These are phyloP conservation scores for Rhizopogon sp. DNA, from an alignment of 768 basidiomycete species.

Conservation along the genomic window DNA sequence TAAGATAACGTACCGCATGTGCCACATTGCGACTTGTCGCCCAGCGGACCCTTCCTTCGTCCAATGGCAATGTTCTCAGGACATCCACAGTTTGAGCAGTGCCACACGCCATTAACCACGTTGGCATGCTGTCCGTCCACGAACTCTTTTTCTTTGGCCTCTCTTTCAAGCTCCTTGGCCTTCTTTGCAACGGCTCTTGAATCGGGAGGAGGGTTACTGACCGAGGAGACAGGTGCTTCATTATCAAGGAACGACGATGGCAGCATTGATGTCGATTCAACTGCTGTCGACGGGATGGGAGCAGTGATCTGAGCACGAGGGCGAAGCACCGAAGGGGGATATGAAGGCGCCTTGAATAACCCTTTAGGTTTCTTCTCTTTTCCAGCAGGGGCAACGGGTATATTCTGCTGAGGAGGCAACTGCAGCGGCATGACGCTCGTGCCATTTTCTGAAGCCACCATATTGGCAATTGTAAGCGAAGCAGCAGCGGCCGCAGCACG, in stretches of 20 bases:
- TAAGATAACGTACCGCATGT: conserved; percentile 67
- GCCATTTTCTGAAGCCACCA: conserved; percentile 91
- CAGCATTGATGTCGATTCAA: conserved; percentile 49
- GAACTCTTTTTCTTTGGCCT: conserved; percentile 81
- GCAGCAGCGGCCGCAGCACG: conserved; percentile 87
- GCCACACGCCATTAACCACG: conserved; percentile 83
- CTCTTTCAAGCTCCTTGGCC: conserved; percentile 70
- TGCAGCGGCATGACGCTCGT: conserved; percentile 43
- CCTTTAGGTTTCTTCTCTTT: conserved; percentile 72
- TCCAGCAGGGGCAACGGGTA: conserved; percentile 29
- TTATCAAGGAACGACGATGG: conserved; percentile 54
- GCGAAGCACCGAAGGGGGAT: conserved; percentile 48
- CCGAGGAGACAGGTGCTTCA: conserved; percentile 44
- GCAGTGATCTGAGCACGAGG: conserved; percentile 56
- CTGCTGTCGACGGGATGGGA: conserved; percentile 65
- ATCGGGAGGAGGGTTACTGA: conserved; percentile 35
- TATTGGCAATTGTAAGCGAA: conserved; percentile 79
- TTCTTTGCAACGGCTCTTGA: conserved; percentile 51
- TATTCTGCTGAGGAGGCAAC: conserved; percentile 36
- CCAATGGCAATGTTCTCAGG: conserved; percentile 85
- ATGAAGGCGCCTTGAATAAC: conserved; percentile 67
- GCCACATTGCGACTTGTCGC: conserved; percentile 87
- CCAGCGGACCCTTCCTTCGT: conserved; percentile 82
- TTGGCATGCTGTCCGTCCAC: conserved; percentile 81
- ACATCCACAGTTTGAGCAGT: conserved; percentile 92